Base-by-base conservation (phyloP, 768 basidiomycete species). In the Hygrocybe punicea region DNA sequence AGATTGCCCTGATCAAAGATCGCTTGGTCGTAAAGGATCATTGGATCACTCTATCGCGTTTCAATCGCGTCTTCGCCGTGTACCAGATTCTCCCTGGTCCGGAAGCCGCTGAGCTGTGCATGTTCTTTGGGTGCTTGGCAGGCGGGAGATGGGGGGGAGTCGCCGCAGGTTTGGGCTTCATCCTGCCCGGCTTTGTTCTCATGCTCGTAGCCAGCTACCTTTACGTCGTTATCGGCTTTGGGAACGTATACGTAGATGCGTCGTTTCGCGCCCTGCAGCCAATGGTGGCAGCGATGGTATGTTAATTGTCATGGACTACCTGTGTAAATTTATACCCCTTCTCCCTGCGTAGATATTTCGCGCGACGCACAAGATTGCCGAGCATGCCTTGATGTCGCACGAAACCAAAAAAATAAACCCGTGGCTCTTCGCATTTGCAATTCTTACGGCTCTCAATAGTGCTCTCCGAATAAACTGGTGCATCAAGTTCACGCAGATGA, bases 61-160 rank as follows among this genome's bases (percentile, higher is more conserved):
- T 53, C 52, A 53, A 53, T 29, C 34, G 52, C 2, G 52, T 53
- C 39, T 53, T 53, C 21, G 52, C 52, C 35, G 52, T 53, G 4
- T 53, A 53, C 37, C 52, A 53, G 52, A 53, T 53, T 9, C 52
- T 53, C 21, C 52, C 52, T 4, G 52, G 52, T 3, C 52, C 52
- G n/a, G 52, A 53, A n/a, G 52, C 52, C 8, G n/a, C 52, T 6
- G 52, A 53, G 35, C 52, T 53, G 6, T 39, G 52, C 39, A 53
- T 53, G 52, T 53, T 53, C 52, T 53, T 53, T 40, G 52, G 52
- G 16, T 53, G 52, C n/a, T 17, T 53, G 6, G 14, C 52, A 6
- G 52, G 35, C 4, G 52, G 52, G 11, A 37, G 52, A 24, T 23
- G 2, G 34, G 52, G 52, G 5, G 52, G 52, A 11, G 4, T 53